Percentiles rank a stretch among this genome's conserved stretches.
These are phyloP conservation scores for Fusarium ramigenum DNA, from an alignment of 2,329 filamentous ascomycete genomes.

Conservation along the genomic window DNA sequence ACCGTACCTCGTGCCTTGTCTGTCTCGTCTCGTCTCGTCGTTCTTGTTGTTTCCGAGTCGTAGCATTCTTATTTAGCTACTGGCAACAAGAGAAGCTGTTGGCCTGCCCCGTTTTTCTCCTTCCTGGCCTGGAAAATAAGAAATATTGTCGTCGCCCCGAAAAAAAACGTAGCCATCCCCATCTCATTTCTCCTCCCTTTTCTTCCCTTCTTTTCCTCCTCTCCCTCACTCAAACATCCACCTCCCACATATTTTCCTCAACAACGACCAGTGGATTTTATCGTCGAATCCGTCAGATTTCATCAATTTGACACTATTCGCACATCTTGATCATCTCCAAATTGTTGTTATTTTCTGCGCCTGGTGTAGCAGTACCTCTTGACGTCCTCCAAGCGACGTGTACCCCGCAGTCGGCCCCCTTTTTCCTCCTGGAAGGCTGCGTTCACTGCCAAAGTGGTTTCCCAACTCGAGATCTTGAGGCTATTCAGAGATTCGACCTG, in stretches of 20 bases:
- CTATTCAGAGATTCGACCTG: constrained; percentile 50
- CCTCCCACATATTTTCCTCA: constrained; percentile 48
- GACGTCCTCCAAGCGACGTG: constrained; percentile 32
- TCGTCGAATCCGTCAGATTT: constrained; percentile 45
- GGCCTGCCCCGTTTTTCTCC: constrained; percentile 59
- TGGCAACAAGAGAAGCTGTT: constrained; percentile 34
- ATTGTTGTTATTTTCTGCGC: constrained; percentile 49
- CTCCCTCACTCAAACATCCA: constrained; percentile 38
- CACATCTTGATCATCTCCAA: constrained; percentile 49
- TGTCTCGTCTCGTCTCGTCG: constrained; percentile 33
- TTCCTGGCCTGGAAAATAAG: constrained; percentile 54
- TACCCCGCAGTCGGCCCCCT: constrained; percentile 35
- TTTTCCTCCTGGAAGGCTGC: constrained; percentile 35
- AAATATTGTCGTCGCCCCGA: constrained; percentile 53
- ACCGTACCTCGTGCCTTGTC: constrained; percentile 39
- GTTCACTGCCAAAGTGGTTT: constrained; percentile 29
- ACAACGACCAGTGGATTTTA: constrained; percentile 47
- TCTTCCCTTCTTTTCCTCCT: constrained; percentile 33
- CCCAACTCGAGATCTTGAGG: constrained; percentile 47
- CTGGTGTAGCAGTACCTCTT: constrained; percentile 44
- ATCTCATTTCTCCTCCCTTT: constrained; percentile 45
- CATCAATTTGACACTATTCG: constrained; percentile 55
- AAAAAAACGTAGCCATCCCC: constrained; percentile 65
- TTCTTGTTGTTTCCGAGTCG: constrained; percentile 38
- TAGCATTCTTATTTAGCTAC: constrained; percentile 37